Base-by-base conservation (phyloP, 2,329 filamentous ascomycete species). In the Dactylonectria macrodidyma region DNA sequence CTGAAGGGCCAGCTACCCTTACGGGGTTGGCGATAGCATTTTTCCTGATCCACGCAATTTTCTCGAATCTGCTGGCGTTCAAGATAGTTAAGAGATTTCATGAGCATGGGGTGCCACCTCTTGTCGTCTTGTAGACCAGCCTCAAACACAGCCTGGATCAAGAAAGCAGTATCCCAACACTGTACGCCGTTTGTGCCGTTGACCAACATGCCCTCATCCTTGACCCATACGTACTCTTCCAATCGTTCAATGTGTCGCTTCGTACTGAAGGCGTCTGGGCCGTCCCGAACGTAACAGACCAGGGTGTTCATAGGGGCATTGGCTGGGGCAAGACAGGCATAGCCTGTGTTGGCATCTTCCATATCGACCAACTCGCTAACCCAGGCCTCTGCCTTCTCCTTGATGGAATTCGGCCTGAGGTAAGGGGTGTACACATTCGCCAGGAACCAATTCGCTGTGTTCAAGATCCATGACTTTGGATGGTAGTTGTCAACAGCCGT, bases 171-270 rank as follows among this genome's bases (percentile, higher is more conserved):
- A 78, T 99, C 96, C 96, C 96, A 99, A 71, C 91, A 93, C 81
- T 99, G 96, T 1, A 98, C 95, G n/a, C 96, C 96, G 74, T 99
- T 98, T 9, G 96, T 99, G 44, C 96, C 96, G 75, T 98, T 98
- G 81, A 92, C 92, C 55, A 98, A 87, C 93, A 99, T 94, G 6
- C 96, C 96, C 78, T 98, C 95, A 38, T 91, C 81, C 71, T 97
- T 97, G 57, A 99, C 86, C 95, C 96, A 99, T 34, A 99, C 81
- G 69, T 92, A 97, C 76, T 99, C 96, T 50, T 93, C 88, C 12
- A 97, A 81, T 3, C 94, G 90, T 75, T 98, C 93, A 9, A 93
- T 85, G 76, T 98, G 95, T 47, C 92, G 88, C 56, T 88, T 87
- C 33, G 97, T 91, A 0, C 91, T 91, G 73, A 87, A 87, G 1